A percentile compares a stretch with the other conserved stretches of the same genome.
phyloP scores from a whole-genome alignment of 2,329 filamentous ascomycete species.

The Drechslerella stenobrocha region DNA sequence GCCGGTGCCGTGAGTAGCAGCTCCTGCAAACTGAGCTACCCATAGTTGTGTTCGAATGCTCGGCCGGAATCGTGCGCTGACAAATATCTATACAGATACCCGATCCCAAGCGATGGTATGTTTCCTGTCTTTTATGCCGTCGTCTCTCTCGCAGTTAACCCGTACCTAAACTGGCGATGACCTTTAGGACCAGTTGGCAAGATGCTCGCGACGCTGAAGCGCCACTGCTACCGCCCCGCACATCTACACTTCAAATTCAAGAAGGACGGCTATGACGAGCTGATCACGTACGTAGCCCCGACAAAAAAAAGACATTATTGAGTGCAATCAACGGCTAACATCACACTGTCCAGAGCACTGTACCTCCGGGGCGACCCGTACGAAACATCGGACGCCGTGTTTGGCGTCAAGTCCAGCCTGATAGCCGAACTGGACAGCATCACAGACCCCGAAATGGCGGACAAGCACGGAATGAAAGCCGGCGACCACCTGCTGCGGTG shows the following conservation, averaged over 20 bases:
- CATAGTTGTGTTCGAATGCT: not conserved
- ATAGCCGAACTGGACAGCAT: conserved; percentile 67
- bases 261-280: conserved; percentile 73
- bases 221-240: conserved; percentile 76
- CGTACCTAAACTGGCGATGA: not conserved
- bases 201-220: conserved; percentile 66
- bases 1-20: conserved; percentile 68
- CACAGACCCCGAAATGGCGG: conserved; percentile 61
- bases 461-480: conserved; percentile 67
- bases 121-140: not conserved
- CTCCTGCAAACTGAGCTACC: too few relatives aligned
- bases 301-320: not conserved
- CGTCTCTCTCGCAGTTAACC: not conserved
- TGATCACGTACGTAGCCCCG: conserved; percentile 71
- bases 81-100: conserved; percentile 19
- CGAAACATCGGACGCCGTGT: conserved; percentile 80
- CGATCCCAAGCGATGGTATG: conserved; percentile 40
- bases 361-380: conserved; percentile 79
- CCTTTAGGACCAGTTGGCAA: conserved; percentile 67
- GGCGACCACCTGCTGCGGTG: conserved; percentile 68
- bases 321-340: conserved; percentile 1
- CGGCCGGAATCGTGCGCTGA: not conserved
- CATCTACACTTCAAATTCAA: conserved; percentile 91
- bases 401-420: conserved; percentile 80
- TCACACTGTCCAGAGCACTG: conserved; percentile 59